Conservation (phyloP, 1,284 basidiomycete species). For the Ganoderma leucocontextum region DNA sequence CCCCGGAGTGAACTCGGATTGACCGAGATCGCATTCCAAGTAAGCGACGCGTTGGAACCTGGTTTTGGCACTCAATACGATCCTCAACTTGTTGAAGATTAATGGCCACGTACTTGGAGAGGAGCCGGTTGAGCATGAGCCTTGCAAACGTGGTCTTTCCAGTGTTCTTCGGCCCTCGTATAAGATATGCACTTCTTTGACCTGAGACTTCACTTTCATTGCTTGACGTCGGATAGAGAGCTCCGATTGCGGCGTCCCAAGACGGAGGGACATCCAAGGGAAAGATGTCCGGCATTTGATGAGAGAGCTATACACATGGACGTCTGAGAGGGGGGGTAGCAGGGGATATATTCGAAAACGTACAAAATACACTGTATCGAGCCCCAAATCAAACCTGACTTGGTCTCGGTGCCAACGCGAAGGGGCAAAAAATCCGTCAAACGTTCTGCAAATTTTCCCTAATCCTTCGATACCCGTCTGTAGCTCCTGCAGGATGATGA, state of each 20-base stretch:
- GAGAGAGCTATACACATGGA: conserved; percentile 46
- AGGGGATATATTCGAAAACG: conserved; percentile 35
- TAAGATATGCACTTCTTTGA: conserved; percentile 53
- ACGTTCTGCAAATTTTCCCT: conserved; percentile 66
- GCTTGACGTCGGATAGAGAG: conserved; percentile 2
- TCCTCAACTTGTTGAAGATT: background rate
- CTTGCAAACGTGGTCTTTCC: conserved; percentile 92
- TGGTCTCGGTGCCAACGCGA: conserved; percentile 46
- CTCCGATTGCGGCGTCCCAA: conserved; percentile 62
- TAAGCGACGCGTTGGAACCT: conserved; percentile 84
- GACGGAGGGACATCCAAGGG: conserved; percentile 60
- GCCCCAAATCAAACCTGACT: conserved; percentile 45
- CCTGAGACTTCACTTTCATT: conserved; percentile 5
- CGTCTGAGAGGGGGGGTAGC: conserved; percentile 9
- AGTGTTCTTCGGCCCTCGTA: conserved; percentile 87
- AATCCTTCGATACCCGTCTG: conserved; percentile 69
- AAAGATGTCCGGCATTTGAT: conserved; percentile 52
- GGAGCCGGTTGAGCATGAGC: conserved; percentile 76
- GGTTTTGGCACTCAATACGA: conserved; percentile 21
- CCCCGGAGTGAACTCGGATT: conserved; percentile 92
- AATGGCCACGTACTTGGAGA: conserved; percentile 53
- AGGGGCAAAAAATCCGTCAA: conserved; percentile 64
- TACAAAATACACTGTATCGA: conserved; percentile 67
- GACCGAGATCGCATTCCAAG: conserved; percentile 93
- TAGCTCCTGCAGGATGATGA: conserved; percentile 64